Evolutionary conservation across 257 asterid genomes (phyloP).

Genomic region (Fraxinus excelsior): DNA sequence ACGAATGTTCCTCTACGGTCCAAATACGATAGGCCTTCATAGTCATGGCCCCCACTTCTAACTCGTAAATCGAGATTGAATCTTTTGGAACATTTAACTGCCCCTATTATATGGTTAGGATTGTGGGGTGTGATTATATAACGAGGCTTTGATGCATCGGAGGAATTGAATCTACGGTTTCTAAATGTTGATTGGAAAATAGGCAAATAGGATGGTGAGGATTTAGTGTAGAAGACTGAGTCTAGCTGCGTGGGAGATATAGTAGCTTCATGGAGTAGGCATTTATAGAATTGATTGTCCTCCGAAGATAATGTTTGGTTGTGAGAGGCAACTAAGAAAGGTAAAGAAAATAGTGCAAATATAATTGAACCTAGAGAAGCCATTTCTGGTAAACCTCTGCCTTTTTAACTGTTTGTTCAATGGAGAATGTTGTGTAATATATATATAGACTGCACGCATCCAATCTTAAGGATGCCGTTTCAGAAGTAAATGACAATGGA

Average conservation of each 20-base stretch:
- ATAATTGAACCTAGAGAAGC: background rate
- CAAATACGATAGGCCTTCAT: background rate
- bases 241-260: background rate
- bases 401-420: background rate
- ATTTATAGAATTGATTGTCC: background rate
- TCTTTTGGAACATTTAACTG: background rate
- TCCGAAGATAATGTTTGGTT: background rate
- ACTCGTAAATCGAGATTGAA: conserved; percentile 1
- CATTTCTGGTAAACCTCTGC: background rate
- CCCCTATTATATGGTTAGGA: background rate
- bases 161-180: background rate
- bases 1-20: background rate
- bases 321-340: conserved; percentile 4
- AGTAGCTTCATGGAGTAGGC: background rate
- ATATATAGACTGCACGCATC: background rate
- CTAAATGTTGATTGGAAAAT: background rate
- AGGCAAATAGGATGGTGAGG: background rate
- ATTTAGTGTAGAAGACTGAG: background rate
- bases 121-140: conserved; percentile 8
- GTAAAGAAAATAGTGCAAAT: background rate
- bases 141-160: background rate
- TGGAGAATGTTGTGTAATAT: background rate
- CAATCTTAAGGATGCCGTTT: background rate
- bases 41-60: conserved; percentile 4
- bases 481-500: background rate